These are phyloP conservation scores for Yarrowia yakushimensis DNA, from an alignment of 805 yeast genomes.

Conservation along the genomic window DNA sequence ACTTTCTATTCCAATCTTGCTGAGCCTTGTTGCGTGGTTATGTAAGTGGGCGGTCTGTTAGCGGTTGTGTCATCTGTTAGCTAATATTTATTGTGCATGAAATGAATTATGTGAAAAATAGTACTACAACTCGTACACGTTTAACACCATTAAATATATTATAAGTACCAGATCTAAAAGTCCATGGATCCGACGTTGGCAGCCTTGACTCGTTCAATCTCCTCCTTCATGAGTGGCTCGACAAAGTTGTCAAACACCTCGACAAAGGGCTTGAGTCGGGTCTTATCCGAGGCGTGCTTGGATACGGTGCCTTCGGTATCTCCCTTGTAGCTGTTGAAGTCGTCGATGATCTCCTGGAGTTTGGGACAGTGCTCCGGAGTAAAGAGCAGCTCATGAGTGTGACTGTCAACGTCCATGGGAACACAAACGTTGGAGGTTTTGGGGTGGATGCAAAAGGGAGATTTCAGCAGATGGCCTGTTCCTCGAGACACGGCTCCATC, in stretches of 20 bases:
- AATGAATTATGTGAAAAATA: too few species aligned
- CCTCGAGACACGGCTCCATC: constrained; percentile 92
- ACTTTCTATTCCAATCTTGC: constrained; percentile 4
- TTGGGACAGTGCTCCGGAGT: constrained; percentile 79
- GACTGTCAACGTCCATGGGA: constrained; percentile 47
- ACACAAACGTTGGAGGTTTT: constrained; percentile 94
- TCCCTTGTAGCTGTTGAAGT: constrained; percentile 28
- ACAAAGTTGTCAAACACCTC: constrained; percentile 65
- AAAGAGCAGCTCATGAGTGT: constrained; percentile 46
- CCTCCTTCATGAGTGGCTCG: constrained; percentile 52
- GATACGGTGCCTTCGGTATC: constrained; percentile 30
- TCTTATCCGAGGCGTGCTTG: constrained; percentile 42
- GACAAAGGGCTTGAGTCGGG: constrained; percentile 68
- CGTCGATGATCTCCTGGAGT: constrained; percentile 62
- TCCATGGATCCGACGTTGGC: constrained; percentile 43
- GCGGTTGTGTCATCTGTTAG: not conserved
- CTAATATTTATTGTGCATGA: not conserved
- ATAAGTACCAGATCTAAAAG: not conserved
- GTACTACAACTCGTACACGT: not conserved
- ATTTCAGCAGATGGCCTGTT: constrained; percentile 84
- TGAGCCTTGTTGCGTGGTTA: constrained; percentile 26
- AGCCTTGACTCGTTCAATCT: constrained; percentile 42
- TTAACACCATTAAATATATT: not conserved
- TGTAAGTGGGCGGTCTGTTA: too few species aligned
- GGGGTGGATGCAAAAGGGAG: constrained; percentile 97